Evolutionary conservation across 768 basidiomycete species (phyloP).

Genomic region (Auriscalpium orientale): DNA sequence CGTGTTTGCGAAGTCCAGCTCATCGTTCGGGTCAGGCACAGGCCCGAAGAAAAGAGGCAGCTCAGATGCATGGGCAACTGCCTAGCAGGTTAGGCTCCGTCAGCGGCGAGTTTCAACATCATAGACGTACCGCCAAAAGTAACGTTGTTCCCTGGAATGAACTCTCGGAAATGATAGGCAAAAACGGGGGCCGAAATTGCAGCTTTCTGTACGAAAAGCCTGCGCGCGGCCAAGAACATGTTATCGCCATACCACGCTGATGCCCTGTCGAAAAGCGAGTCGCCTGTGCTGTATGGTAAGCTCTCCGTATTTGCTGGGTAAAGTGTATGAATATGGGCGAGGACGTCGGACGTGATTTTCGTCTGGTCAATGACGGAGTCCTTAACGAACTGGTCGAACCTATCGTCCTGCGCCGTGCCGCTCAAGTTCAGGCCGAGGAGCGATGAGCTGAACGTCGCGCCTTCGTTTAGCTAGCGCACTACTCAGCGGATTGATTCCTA

Average conservation of each 20-base stretch:
- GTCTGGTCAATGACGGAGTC: constrained; percentile 46
- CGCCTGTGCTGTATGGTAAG: constrained; percentile 48
- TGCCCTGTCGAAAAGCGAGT: constrained; percentile 49
- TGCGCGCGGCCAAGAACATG: constrained; percentile 46
- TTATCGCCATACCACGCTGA: constrained; percentile 51
- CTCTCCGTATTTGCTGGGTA: constrained; percentile 44
- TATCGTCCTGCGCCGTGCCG: constrained; percentile 31
- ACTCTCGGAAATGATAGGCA: constrained; percentile 49
- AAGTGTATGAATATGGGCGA: constrained; percentile 30
- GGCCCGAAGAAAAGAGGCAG: constrained; percentile 42
- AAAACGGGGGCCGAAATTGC: constrained; percentile 41
- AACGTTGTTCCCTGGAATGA: constrained; percentile 46
- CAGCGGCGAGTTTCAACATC: background rate
- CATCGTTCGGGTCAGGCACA: constrained; percentile 30
- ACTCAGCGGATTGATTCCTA: constrained; percentile 39
- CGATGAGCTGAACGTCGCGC: constrained; percentile 34
- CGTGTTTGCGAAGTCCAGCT: constrained; percentile 38
- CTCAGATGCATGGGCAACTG: constrained; percentile 46
- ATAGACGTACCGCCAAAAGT: constrained; percentile 37
- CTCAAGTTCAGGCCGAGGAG: constrained; percentile 34
- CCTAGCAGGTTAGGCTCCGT: background rate
- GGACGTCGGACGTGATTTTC: constrained; percentile 35
- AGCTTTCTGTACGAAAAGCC: constrained; percentile 43
- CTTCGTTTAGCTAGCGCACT: constrained; percentile 45
- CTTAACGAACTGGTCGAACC: constrained; percentile 41